Conservation (phyloP, 495 filamentous ascomycete genomes). For the Daldinia bambusicola region DNA sequence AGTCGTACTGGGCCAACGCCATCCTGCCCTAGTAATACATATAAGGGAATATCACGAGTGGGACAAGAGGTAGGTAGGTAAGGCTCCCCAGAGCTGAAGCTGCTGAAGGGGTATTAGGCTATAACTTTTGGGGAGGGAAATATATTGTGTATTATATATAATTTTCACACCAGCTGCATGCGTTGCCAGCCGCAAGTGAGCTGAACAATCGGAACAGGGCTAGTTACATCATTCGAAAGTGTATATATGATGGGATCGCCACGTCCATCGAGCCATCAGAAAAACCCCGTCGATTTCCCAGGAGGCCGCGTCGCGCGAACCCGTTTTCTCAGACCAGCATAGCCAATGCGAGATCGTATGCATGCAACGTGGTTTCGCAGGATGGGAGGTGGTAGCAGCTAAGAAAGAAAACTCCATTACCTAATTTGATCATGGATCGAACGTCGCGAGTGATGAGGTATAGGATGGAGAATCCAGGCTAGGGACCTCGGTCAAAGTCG, state of each 20-base stretch:
- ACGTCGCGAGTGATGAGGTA: background rate
- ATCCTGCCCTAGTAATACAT: constrained; percentile 34
- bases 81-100: constrained; percentile 8
- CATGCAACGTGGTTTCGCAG: constrained; percentile 11
- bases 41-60: background rate
- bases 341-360: constrained; percentile 14
- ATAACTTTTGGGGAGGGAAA: background rate
- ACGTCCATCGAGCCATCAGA: constrained; percentile 2
- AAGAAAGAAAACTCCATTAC: background rate
- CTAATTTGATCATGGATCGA: background rate
- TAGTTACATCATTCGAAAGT: constrained; percentile 15
- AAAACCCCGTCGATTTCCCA: background rate
- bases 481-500: constrained; percentile 7
- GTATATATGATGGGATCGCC: background rate
- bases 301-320: background rate
- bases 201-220: constrained; percentile 7
- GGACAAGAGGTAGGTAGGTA: background rate
- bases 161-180: background rate
- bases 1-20: constrained; percentile 68
- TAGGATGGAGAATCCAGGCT: constrained; percentile 4
- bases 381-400: background rate
- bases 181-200: background rate
- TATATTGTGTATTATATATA: constrained; percentile 12
- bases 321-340: background rate
- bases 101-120: background rate